Percentiles rank a stretch among this genome's conserved stretches.
Evolutionary conservation across 2,329 filamentous ascomycete species (phyloP).

Genomic region (Aspergillus chevalieri): DNA sequence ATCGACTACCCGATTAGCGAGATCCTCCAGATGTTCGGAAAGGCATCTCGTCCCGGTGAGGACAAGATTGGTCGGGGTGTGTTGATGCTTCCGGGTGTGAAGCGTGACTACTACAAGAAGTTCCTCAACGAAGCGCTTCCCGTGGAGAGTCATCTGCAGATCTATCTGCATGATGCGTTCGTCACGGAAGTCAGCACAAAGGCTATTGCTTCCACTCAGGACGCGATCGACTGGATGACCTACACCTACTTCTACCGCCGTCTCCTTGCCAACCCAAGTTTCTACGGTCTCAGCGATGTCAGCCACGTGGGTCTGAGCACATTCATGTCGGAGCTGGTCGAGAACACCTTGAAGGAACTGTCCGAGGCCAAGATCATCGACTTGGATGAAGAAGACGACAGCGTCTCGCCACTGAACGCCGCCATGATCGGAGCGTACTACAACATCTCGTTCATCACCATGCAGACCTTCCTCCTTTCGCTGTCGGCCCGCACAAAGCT

Average conservation of each 20-base stretch:
- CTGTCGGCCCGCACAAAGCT: conserved; percentile 84
- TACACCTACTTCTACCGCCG: conserved; percentile 98
- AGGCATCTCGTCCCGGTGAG: conserved; percentile 70
- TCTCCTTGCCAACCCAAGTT: conserved; percentile 90
- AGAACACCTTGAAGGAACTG: conserved; percentile 84
- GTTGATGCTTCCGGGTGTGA: conserved; percentile 91
- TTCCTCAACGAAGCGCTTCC: conserved; percentile 94
- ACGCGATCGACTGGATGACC: conserved; percentile 96
- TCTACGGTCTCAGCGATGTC: conserved; percentile 82
- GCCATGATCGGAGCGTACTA: conserved; percentile 99
- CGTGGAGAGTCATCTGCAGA: conserved; percentile 87
- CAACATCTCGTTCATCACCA: conserved; percentile 98
- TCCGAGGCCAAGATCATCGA: conserved; percentile 93
- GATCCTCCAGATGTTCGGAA: conserved; percentile 96
- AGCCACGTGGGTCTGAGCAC: conserved; percentile 90
- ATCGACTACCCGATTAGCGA: conserved; percentile 93
- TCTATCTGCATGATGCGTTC: conserved; percentile 90
- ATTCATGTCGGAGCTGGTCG: conserved; percentile 89
- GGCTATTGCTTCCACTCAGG: conserved; percentile 90
- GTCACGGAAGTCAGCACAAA: conserved; percentile 95
- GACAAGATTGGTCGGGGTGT: conserved; percentile 83
- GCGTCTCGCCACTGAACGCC: conserved; percentile 81
- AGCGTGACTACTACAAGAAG: conserved; percentile 97
- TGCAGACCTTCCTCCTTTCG: conserved; percentile 96
- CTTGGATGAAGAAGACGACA: conserved; percentile 88